These are phyloP conservation scores for Mycosarcoma maydis DNA, from an alignment of 1,284 basidiomycete genomes.

Conservation along the genomic window DNA sequence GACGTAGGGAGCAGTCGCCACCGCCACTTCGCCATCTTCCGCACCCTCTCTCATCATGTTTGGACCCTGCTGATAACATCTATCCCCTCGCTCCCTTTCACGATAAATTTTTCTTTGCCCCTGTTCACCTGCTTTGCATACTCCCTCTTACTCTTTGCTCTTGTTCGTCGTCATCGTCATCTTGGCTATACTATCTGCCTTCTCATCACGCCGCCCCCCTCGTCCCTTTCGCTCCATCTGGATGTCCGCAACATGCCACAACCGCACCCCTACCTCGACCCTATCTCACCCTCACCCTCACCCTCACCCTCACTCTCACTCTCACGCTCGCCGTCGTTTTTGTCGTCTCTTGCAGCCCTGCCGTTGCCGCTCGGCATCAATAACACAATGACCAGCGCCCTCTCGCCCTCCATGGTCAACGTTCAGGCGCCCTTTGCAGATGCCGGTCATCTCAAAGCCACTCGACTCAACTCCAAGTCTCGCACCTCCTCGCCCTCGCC, in stretches of 20 bases:
- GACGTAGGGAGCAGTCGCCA: not conserved
- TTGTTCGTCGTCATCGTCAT: slow-evolving; percentile 6
- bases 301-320: slow-evolving; percentile 8
- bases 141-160: not conserved
- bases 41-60: slow-evolving; percentile 1
- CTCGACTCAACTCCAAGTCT: slow-evolving; percentile 9
- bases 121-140: no score
- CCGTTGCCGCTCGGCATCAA: not conserved
- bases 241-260: slow-evolving; percentile 18
- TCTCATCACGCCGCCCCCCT: not conserved
- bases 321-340: slow-evolving; percentile 14
- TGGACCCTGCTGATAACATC: slow-evolving; percentile 41
- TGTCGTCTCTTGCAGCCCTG: slow-evolving; percentile 7
- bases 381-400: slow-evolving; percentile 32
- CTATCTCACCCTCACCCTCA: slow-evolving; percentile 25
- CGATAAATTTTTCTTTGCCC: no score
- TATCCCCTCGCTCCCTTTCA: slow-evolving; percentile 6
- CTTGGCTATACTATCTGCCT: not conserved
- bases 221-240: not conserved
- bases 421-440: slow-evolving; percentile 38
- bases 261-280: slow-evolving; percentile 12
- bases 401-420: slow-evolving; percentile 47
- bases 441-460: slow-evolving; percentile 43
- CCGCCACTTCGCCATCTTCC: slow-evolving; percentile 3
- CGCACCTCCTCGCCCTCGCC: slow-evolving; percentile 34